A percentile compares a stretch with the other conserved stretches of the same genome.
Conservation (phyloP, 768 basidiomycete genomes). For the Coprinopsis sp. region DNA sequence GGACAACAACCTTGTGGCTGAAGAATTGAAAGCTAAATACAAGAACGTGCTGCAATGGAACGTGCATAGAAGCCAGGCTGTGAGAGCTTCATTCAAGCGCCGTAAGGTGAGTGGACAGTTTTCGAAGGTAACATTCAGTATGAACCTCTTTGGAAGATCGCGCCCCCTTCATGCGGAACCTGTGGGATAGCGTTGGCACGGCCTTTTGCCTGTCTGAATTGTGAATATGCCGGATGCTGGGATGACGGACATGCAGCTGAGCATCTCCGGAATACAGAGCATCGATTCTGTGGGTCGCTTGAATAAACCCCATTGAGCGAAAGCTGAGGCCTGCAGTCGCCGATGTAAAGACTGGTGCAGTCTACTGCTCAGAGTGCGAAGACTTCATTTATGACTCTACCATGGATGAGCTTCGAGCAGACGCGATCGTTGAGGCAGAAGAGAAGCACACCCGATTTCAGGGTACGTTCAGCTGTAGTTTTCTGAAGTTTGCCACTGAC, state of each 20-base stretch:
- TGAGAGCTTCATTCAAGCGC: slow-evolving; percentile 50
- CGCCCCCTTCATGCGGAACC: slow-evolving; percentile 58
- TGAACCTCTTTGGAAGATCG: slow-evolving; percentile 25
- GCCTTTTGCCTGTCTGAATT: slow-evolving; percentile 73
- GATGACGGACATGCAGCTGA: slow-evolving; percentile 45
- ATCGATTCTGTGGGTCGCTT: slow-evolving; percentile 62
- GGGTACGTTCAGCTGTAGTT: slow-evolving; percentile 31
- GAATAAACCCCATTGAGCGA: neutral
- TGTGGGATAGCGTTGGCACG: slow-evolving; percentile 54
- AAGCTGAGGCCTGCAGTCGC: slow-evolving; percentile 44
- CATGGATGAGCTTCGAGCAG: slow-evolving; percentile 43
- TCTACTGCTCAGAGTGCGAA: slow-evolving; percentile 71
- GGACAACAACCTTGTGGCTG: slow-evolving; percentile 4
- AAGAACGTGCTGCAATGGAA: slow-evolving; percentile 54
- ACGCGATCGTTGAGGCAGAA: slow-evolving; percentile 47
- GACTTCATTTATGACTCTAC: slow-evolving; percentile 65
- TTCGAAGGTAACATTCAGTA: neutral
- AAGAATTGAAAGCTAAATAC: slow-evolving; percentile 39
- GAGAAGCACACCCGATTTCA: slow-evolving; percentile 59
- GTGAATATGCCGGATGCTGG: slow-evolving; percentile 71
- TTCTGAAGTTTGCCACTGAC: neutral
- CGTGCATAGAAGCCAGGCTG: slow-evolving; percentile 40
- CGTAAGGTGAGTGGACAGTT: slow-evolving; percentile 48
- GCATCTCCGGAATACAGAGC: slow-evolving; percentile 55
- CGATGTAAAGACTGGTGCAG: slow-evolving; percentile 66